These are phyloP conservation scores for Nothophaeocryptopus gaeumannii DNA, from an alignment of 2,329 filamentous ascomycete species.

Conservation along the genomic window DNA sequence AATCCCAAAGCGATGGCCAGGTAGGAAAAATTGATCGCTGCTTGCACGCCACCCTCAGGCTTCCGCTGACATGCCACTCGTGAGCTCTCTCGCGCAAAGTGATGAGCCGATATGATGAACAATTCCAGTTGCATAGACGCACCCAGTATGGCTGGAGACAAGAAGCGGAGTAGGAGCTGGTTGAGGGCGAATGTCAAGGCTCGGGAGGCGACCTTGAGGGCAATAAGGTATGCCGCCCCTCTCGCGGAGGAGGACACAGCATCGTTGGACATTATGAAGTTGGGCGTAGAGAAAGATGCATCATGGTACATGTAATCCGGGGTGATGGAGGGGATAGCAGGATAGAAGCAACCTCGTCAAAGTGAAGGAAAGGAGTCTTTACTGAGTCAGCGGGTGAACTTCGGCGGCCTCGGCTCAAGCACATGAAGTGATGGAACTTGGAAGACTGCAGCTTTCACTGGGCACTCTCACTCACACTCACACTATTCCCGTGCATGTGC, in stretches of 20 bases:
- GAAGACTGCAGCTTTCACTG: no score
- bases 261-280: conserved; percentile 28
- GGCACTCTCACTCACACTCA: no score
- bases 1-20: conserved; percentile 69
- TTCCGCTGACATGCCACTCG: conserved; percentile 85
- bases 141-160: conserved; percentile 81
- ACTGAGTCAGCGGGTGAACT: not conserved
- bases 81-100: conserved; percentile 88
- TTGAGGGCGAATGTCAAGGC: conserved; percentile 88
- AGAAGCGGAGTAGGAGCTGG: conserved; percentile 80
- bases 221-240: conserved; percentile 80
- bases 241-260: conserved; percentile 53
- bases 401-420: not conserved
- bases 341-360: not conserved
- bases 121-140: conserved; percentile 87
- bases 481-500: no score
- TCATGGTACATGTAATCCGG: not conserved
- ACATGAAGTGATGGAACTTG: no score
- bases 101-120: conserved; percentile 88
- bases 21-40: conserved; percentile 85
- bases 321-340: conserved; percentile 6
- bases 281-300: not conserved
- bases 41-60: conserved; percentile 56
- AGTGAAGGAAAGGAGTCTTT: not conserved
- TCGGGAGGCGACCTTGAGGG: conserved; percentile 83